Conservation (phyloP, 768 basidiomycete genomes). For the Lentinula aciculospora region DNA sequence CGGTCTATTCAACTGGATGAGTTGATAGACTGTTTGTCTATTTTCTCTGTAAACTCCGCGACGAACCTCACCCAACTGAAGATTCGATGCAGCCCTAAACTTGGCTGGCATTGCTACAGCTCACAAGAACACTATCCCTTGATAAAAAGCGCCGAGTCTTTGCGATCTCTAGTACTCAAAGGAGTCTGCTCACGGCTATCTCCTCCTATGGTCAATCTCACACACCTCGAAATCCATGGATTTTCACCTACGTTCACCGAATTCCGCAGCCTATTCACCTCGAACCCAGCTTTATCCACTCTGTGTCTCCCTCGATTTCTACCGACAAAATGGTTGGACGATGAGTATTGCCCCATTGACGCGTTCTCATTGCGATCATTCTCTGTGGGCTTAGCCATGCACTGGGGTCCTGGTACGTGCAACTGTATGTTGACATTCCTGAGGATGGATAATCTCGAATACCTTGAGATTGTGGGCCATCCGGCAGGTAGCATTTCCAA, state of each 20-base stretch:
- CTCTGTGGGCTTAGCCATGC: slow-evolving; percentile 16
- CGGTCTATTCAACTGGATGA: not conserved
- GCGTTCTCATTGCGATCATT: slow-evolving; percentile 18
- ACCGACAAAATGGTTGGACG: not conserved
- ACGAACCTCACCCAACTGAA: not conserved
- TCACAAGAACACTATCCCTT: not conserved
- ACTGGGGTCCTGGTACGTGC: slow-evolving; percentile 11
- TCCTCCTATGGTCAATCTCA: slow-evolving; percentile 10
- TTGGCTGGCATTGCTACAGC: not conserved
- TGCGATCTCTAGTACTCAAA: slow-evolving; percentile 13
- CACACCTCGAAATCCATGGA: slow-evolving; percentile 15
- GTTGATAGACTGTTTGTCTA: not conserved
- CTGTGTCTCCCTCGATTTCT: slow-evolving; percentile 13
- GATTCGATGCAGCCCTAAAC: not conserved
- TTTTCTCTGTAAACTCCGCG: not conserved
- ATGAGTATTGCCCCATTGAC: slow-evolving; percentile 12
- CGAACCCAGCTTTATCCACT: slow-evolving; percentile 9
- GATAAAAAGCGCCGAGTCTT: not conserved
- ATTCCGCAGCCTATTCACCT: slow-evolving; percentile 14
- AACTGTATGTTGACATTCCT: slow-evolving; percentile 18
- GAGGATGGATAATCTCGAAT: slow-evolving; percentile 22
- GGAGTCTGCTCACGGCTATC: slow-evolving; percentile 6
- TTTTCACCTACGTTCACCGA: slow-evolving; percentile 9
- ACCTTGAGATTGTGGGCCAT: slow-evolving; percentile 21
- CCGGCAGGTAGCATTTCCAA: not conserved